These are phyloP conservation scores for Clavariopsis aquatica DNA, from an alignment of 495 filamentous ascomycete genomes.

Conservation along the genomic window DNA sequence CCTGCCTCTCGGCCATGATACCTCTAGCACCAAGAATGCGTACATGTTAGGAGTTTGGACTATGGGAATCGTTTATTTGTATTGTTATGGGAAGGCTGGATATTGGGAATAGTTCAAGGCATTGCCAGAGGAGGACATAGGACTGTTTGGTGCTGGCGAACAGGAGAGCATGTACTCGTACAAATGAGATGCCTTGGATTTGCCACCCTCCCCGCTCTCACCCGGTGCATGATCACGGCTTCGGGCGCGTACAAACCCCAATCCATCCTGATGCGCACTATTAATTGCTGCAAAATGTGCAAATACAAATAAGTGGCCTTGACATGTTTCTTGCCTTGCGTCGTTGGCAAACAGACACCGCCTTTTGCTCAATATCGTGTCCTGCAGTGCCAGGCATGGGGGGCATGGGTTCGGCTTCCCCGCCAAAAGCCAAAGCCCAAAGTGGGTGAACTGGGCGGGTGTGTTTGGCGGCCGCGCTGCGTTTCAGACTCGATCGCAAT, in stretches of 20 bases:
- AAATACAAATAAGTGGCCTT: no score
- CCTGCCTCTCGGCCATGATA: not conserved
- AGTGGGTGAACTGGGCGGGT: constrained; percentile 27
- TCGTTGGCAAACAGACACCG: no score
- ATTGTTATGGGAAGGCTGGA: not conserved
- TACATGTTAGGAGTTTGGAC: not conserved
- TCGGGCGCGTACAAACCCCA: no score
- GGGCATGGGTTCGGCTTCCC: not conserved
- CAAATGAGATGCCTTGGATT: no score
- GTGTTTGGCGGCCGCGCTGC: constrained; percentile 20
- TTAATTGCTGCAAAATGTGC: no score
- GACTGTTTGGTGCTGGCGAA: no score
- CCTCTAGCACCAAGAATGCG: not conserved
- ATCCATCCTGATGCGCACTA: no score
- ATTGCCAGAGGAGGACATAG: no score
- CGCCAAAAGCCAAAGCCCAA: constrained; percentile 4
- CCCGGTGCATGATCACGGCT: no score
- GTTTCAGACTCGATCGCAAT: constrained; percentile 27
- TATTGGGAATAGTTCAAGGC: not conserved
- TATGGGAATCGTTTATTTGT: not conserved
- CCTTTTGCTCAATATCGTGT: not conserved
- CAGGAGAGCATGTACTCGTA: no score
- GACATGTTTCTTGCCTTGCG: no score
- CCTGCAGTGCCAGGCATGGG: not conserved
- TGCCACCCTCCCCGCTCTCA: no score